Evolutionary conservation across 345 rosid genomes (phyloP).

Genomic region (Aurinia saxatilis): DNA sequence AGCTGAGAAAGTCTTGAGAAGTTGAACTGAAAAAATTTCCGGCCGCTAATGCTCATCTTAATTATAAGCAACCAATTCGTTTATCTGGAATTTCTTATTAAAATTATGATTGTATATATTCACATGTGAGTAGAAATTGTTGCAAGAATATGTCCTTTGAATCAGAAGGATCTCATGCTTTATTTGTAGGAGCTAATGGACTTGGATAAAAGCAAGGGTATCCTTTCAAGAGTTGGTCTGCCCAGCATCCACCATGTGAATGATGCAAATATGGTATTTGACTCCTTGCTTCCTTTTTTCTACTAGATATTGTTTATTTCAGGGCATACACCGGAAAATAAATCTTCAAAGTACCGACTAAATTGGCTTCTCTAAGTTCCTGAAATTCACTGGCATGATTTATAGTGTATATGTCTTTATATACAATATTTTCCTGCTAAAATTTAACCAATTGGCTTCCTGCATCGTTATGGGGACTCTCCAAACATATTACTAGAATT

Average conservation of each 20-base stretch:
- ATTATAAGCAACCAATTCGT: neutral
- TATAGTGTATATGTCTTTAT: constrained; percentile 13
- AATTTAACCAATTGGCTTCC: neutral
- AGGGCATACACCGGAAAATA: neutral
- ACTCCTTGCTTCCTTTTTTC: neutral
- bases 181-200: constrained; percentile 70
- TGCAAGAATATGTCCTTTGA: neutral
- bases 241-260: constrained; percentile 75
- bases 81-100: neutral
- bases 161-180: neutral
- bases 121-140: constrained; percentile 9
- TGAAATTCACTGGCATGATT: constrained; percentile 3
- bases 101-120: neutral
- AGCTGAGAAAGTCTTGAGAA: neutral
- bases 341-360: neutral
- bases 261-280: constrained; percentile 66
- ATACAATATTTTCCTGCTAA: neutral
- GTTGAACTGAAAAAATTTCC: neutral
- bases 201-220: constrained; percentile 63
- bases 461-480: neutral
- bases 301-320: neutral
- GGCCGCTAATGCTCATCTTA: neutral
- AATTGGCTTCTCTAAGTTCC: constrained; percentile 3
- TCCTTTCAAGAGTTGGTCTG: constrained; percentile 63
- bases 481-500: neutral